phyloP scores from a whole-genome alignment of 371 early-diverging fungal species.

The Haplosporangium sp. region DNA sequence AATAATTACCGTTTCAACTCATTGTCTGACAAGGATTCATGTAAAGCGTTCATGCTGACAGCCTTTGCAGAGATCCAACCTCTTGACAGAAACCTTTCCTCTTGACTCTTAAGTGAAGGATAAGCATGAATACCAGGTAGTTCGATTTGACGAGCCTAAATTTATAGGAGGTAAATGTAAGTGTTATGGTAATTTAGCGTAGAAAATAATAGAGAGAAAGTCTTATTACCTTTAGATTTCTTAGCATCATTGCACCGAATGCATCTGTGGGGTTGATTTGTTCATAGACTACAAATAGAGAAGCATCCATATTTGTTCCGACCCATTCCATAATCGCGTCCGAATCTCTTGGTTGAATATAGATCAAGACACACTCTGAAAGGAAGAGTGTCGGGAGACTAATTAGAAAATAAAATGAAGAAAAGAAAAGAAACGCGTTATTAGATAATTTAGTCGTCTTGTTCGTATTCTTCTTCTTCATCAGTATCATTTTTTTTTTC shows the following conservation, averaged over 20 bases:
- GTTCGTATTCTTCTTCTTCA: too few species aligned
- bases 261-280: slow-evolving; percentile 91
- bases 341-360: slow-evolving; percentile 76
- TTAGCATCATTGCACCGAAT: slow-evolving; percentile 93
- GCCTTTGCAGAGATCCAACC: slow-evolving; percentile 78
- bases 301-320: slow-evolving; percentile 59
- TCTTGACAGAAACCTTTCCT: slow-evolving; percentile 65
- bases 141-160: slow-evolving; percentile 71
- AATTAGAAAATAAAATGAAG: neutral
- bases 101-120: slow-evolving; percentile 79
- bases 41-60: slow-evolving; percentile 79
- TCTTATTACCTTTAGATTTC: slow-evolving; percentile 73
- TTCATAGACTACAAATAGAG: slow-evolving; percentile 86
- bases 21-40: slow-evolving; percentile 57
- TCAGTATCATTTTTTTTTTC: too few species aligned
- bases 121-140: slow-evolving; percentile 81
- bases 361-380: slow-evolving; percentile 94
- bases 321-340: slow-evolving; percentile 80
- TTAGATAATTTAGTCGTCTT: too few species aligned
- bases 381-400: slow-evolving; percentile 88
- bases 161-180: neutral
- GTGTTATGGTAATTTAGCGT: neutral
- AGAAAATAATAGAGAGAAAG: neutral
- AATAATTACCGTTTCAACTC: slow-evolving; percentile 68
- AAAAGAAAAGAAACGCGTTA: neutral